phyloP scores from a whole-genome alignment of 129 eudicot genomes.

The Smallanthus sonchifolius region DNA sequence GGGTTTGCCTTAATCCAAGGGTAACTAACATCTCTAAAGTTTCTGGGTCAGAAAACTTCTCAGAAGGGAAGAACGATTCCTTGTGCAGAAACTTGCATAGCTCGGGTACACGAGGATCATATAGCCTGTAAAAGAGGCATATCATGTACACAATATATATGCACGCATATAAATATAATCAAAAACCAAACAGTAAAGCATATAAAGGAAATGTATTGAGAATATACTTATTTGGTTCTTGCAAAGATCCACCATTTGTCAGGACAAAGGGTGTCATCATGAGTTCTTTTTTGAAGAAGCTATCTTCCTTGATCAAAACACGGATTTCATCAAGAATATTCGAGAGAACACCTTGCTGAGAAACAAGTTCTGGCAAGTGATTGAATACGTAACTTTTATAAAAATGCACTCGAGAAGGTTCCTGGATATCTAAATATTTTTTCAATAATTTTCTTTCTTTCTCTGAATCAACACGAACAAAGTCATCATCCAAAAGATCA shows the following conservation, averaged over 20 bases:
- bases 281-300: constrained; percentile 54
- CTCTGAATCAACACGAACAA: constrained; percentile 81
- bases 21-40: constrained; percentile 61
- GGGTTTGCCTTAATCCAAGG: constrained; percentile 69
- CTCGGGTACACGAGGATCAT: constrained; percentile 91
- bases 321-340: constrained; percentile 59
- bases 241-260: constrained; percentile 68
- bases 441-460: constrained; percentile 69
- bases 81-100: constrained; percentile 59
- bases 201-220: constrained; percentile 6
- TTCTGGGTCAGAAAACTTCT: constrained; percentile 59
- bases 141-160: neutral
- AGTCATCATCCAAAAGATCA: constrained; percentile 78
- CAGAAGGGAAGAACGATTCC: constrained; percentile 78
- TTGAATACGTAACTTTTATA: constrained; percentile 67
- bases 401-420: constrained; percentile 74
- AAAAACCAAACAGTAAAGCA: neutral
- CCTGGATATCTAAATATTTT: constrained; percentile 51
- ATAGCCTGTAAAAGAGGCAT: constrained; percentile 61
- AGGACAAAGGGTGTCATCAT: constrained; percentile 72
- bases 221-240: constrained; percentile 74
- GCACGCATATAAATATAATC: neutral
- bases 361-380: constrained; percentile 66
- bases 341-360: constrained; percentile 52
- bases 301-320: constrained; percentile 71